Evolutionary conservation across 345 rosid species (phyloP).

Genomic region (Firmiana major): DNA sequence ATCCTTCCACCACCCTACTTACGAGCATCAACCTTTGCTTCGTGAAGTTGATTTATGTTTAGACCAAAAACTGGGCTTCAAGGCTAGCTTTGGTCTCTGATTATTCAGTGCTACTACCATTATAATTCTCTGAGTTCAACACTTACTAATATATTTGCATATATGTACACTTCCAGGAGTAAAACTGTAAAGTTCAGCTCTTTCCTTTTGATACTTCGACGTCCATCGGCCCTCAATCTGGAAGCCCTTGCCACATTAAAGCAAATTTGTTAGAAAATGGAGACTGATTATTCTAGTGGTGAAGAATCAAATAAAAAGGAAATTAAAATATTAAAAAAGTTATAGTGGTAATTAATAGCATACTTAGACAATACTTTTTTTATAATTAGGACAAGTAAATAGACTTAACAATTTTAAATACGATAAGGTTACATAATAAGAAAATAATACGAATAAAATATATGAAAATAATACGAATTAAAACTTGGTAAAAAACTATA

Average conservation of each 20-base stretch:
- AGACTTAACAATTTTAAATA: too few species aligned
- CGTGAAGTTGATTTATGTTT: not conserved
- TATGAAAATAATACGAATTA: too few species aligned
- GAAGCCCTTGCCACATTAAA: not conserved
- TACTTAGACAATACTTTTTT: too few species aligned
- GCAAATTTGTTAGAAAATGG: not conserved
- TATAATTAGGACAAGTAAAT: too few species aligned
- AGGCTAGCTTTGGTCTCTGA: not conserved
- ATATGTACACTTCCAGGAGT: not conserved
- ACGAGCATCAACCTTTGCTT: not conserved
- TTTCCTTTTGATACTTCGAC: not conserved
- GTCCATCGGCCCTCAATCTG: not conserved
- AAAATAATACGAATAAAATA: too few species aligned
- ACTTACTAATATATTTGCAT: not conserved
- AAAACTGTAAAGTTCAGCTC: not conserved
- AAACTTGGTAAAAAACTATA: too few species aligned
- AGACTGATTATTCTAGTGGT: not conserved
- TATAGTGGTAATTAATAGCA: too few species aligned
- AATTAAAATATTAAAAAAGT: too few species aligned
- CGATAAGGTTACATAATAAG: too few species aligned
- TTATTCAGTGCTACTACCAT: not conserved
- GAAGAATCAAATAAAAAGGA: not conserved
- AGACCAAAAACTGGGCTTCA: not conserved
- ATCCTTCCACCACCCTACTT: not conserved
- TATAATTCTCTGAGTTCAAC: not conserved